These are phyloP conservation scores for Friedmanniomyces simplex DNA, from an alignment of 495 filamentous ascomycete species.

Conservation along the genomic window DNA sequence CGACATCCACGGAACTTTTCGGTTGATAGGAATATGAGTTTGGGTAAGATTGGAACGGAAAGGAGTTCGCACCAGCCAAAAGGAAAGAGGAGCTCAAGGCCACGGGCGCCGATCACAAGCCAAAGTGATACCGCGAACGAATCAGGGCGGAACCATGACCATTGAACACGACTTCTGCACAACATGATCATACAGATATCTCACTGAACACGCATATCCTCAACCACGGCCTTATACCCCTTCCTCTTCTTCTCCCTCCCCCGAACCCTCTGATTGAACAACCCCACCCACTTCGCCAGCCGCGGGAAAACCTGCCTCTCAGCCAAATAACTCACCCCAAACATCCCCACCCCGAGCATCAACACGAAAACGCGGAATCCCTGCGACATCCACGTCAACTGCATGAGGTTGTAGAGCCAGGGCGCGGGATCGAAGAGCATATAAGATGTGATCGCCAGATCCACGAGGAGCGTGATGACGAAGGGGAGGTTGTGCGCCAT, in stretches of 20 bases:
- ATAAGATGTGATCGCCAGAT: conserved; percentile 55
- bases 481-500: conserved; percentile 78
- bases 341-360: conserved; percentile 53
- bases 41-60: no score
- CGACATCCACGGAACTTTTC: no score
- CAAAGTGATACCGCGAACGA: no score
- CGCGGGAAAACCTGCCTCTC: conserved; percentile 61
- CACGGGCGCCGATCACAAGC: no score
- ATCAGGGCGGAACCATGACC: no score
- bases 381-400: conserved; percentile 64
- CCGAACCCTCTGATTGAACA: conserved; percentile 43
- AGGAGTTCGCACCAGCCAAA: no score
- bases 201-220: conserved; percentile 49
- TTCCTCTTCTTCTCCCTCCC: conserved; percentile 65
- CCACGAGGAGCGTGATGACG: conserved; percentile 59
- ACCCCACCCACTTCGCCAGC: conserved; percentile 59
- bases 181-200: no score
- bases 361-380: conserved; percentile 64
- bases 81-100: no score
- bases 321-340: conserved; percentile 54
- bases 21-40: no score
- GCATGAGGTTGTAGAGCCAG: conserved; percentile 66
- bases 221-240: conserved; percentile 70
- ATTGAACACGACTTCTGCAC: no score
- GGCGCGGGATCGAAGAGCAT: conserved; percentile 65